These are phyloP conservation scores for Aspergillus japonicus DNA, from an alignment of 2,329 filamentous ascomycete genomes.

Conservation along the genomic window DNA sequence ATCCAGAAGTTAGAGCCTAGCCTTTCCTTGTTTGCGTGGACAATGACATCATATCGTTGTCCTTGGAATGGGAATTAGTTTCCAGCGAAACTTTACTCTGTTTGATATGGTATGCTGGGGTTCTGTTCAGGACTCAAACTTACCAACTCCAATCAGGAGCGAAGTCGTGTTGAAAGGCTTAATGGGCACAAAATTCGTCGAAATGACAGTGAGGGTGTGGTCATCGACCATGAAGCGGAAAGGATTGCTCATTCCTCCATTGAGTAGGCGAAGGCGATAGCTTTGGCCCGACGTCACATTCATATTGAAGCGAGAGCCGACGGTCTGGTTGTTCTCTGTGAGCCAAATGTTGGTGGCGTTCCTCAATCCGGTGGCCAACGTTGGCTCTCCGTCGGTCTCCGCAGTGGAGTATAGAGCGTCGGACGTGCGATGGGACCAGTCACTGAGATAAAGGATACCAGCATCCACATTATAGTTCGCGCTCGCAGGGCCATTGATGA, in stretches of 20 bases:
- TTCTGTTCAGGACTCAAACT: too few species aligned
- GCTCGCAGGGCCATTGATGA: not conserved
- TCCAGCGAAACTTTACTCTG: not conserved
- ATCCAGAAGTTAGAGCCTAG: conserved; percentile 38
- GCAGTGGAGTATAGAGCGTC: not conserved
- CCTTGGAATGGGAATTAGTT: not conserved
- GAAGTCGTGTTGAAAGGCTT: conserved; percentile 50
- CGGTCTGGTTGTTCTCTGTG: not conserved
- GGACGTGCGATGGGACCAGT: not conserved
- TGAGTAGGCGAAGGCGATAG: conserved; percentile 30
- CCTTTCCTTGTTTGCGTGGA: conserved; percentile 25
- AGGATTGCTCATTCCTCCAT: conserved; percentile 23
- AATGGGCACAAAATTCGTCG: conserved; percentile 59
- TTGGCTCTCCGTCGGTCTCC: not conserved
- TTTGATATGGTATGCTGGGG: too few species aligned
- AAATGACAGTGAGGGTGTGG: conserved; percentile 59
- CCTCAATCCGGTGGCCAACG: not conserved
- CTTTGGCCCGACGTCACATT: not conserved
- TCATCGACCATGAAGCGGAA: conserved; percentile 50
- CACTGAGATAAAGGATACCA: not conserved
- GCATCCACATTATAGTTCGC: not conserved
- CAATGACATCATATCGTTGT: conserved; percentile 38
- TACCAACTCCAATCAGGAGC: not conserved
- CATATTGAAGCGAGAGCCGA: not conserved
- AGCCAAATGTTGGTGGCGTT: not conserved